phyloP scores from a whole-genome alignment of 148 eudicot species.

The Heliamphora exappendiculata region DNA sequence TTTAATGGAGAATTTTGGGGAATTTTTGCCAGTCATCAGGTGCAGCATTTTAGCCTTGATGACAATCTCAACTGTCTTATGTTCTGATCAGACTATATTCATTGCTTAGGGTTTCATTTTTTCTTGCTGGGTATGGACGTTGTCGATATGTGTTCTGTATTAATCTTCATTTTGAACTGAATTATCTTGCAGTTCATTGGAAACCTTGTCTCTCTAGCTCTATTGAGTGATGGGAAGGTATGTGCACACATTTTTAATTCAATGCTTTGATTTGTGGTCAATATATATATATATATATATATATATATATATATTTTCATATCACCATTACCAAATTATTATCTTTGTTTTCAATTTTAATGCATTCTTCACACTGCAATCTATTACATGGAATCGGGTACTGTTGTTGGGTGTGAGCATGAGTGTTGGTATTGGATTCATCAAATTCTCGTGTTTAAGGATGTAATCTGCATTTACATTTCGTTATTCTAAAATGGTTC shows the following conservation, averaged over 20 bases:
- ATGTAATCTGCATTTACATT: too few relatives aligned
- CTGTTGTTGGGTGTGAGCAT: too few relatives aligned
- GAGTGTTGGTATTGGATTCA: too few relatives aligned
- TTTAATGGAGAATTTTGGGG: slow-evolving; percentile 96
- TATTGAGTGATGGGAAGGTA: slow-evolving; percentile 67
- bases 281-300: too few relatives aligned
- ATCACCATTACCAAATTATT: neutral
- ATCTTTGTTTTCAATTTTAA: neutral
- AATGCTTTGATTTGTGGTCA: neutral
- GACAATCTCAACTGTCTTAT: neutral
- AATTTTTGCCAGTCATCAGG: slow-evolving; percentile 88
- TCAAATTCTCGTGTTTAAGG: too few relatives aligned
- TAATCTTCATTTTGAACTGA: slow-evolving; percentile 7
- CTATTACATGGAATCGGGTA: too few relatives aligned
- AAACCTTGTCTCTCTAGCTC: slow-evolving; percentile 66
- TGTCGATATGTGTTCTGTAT: neutral
- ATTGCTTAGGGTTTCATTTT: neutral
- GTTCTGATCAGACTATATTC: neutral
- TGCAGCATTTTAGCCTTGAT: slow-evolving; percentile 14
- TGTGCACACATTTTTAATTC: slow-evolving; percentile 18
- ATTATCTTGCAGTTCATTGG: slow-evolving; percentile 74
- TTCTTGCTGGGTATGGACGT: neutral
- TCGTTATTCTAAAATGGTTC: too few relatives aligned
- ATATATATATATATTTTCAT: too few relatives aligned
- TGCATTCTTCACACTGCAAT: neutral